Evolutionary conservation across 2,329 filamentous ascomycete species (phyloP), one percentile per base, ranked within the genome.

Genomic region (Sordariomycetes sp.): DNA sequence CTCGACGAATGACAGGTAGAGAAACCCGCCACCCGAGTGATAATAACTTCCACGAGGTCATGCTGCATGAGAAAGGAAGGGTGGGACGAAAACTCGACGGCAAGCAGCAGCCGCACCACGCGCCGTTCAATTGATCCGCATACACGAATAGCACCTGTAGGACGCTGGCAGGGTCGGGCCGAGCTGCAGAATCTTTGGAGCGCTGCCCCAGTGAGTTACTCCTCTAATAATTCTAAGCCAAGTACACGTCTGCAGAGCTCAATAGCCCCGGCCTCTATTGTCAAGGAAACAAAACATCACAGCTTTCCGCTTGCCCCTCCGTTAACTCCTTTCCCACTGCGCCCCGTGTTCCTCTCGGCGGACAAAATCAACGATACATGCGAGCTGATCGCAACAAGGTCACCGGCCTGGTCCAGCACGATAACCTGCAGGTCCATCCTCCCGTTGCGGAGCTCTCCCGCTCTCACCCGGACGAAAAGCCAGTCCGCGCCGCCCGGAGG

Each of bases 341-440:
- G 51, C 14, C 55, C 56, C 52, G 62, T 25, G 22, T 64, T 64
- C 25, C 63, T 57, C n/a, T 61, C 62, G 1, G 60, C 55, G 3
- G 63, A 57, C 11, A 64, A 3, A 5, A 64, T 55, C 61, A 63
- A 54, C 37, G 58, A 60, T 11, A 63, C 56, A 14, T 64, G 63
- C 1, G 50, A 61, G 11, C 62, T 63, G 25, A 70, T 53, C 1
- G 68, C 68, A 18, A 73, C 64, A 22, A 73, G 24, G 5, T 69
- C 64, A 0, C 65, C 69, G 0, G 60, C 22, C 1, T 32, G 32
- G 43, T 92, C 86, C 67, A 85, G 69, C 2, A 92, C 72, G 32
- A 85, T 71, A 24, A 93, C 76, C 62, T 93, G 87, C 53, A 91
- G 66, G 72, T 95, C 90, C 67, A 89, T 85, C 60, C 87, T 76